phyloP scores from a whole-genome alignment of 2,329 filamentous ascomycete genomes.

The Setomelanomma holmii region DNA sequence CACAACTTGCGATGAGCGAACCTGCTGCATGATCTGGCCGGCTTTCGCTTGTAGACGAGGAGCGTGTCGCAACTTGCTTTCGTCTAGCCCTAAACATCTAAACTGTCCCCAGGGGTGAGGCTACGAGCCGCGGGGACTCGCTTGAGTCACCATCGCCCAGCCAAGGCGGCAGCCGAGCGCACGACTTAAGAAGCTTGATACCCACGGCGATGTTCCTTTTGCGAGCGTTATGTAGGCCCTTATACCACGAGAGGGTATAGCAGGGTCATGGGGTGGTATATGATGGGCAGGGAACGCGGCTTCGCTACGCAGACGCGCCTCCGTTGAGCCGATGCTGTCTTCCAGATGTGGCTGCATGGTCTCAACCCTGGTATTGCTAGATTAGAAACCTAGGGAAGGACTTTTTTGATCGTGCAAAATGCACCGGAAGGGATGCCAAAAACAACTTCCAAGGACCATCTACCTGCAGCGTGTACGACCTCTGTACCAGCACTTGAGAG shows the following conservation, averaged over 20 bases:
- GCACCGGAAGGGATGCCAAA: constrained; percentile 1
- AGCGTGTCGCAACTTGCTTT: constrained; percentile 5
- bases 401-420: not conserved
- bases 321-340: constrained; percentile 19
- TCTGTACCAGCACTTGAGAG: constrained; percentile 8
- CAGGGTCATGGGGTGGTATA: constrained; percentile 11
- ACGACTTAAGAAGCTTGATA: constrained; percentile 14
- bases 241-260: constrained; percentile 9
- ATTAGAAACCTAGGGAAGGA: constrained; percentile 15
- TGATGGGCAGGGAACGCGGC: constrained; percentile 10
- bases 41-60: constrained; percentile 11
- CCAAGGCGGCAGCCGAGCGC: constrained; percentile 16
- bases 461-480: constrained; percentile 7
- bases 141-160: constrained; percentile 10
- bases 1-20: constrained; percentile 15
- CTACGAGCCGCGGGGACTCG: constrained; percentile 11
- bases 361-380: constrained; percentile 15
- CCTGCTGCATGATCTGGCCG: constrained; percentile 26
- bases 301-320: constrained; percentile 10
- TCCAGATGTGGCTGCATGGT: constrained; percentile 12
- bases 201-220: constrained; percentile 11
- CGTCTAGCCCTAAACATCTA: constrained; percentile 11
- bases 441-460: not conserved
- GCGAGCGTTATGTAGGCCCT: not conserved
- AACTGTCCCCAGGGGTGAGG: constrained; percentile 18